phyloP scores from a whole-genome alignment of 192 early-diverging fungal species.

The Umbelopsis sp. region DNA sequence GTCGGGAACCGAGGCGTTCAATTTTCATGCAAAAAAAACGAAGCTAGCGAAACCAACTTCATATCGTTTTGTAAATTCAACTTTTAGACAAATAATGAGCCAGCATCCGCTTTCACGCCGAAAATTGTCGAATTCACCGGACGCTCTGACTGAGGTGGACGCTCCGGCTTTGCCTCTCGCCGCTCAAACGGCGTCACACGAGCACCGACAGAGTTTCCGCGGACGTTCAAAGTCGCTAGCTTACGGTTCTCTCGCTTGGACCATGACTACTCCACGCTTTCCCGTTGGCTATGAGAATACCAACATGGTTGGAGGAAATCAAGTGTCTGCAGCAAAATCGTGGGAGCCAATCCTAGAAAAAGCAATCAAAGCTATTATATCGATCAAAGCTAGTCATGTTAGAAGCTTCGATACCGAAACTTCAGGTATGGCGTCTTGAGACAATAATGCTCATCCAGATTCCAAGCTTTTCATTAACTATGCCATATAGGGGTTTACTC shows the following conservation, averaged over 20 bases:
- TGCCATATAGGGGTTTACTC: slow-evolving; percentile 48
- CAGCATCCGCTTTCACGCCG: slow-evolving; percentile 16
- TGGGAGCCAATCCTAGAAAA: slow-evolving; percentile 77
- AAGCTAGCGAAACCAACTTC: background rate
- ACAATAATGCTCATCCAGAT: background rate
- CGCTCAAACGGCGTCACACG: background rate
- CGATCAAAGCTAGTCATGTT: slow-evolving; percentile 78
- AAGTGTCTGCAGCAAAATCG: slow-evolving; percentile 25
- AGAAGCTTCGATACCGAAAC: slow-evolving; percentile 80
- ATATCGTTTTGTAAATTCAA: slow-evolving; percentile 6
- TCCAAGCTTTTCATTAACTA: background rate
- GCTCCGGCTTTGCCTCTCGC: background rate
- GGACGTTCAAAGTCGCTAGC: slow-evolving; percentile 41
- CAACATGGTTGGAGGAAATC: background rate
- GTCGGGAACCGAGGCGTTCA: background rate
- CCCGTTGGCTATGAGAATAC: slow-evolving; percentile 23
- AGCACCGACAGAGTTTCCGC: slow-evolving; percentile 23
- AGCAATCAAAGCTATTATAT: slow-evolving; percentile 76
- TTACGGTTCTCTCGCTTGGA: slow-evolving; percentile 30
- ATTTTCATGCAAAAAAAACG: background rate
- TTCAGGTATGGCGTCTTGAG: slow-evolving; percentile 53
- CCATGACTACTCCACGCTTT: slow-evolving; percentile 11
- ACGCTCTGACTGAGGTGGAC: slow-evolving; percentile 12
- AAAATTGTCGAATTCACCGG: background rate
- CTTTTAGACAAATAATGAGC: background rate